Base-by-base conservation (phyloP, 2,329 filamentous ascomycete species). In the Pseudocercospora vitis region DNA sequence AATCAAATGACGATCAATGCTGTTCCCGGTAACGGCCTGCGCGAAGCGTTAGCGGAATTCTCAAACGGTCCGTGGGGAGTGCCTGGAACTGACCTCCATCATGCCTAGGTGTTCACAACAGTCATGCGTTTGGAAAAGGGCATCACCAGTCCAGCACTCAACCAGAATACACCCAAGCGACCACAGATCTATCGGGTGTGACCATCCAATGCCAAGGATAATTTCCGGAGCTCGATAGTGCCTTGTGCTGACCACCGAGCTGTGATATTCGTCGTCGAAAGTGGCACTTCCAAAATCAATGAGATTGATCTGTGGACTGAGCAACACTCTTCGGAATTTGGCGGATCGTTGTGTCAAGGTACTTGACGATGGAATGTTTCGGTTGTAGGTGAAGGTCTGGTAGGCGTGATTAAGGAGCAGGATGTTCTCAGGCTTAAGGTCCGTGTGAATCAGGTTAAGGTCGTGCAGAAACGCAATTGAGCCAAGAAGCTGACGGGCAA, bases 401-500 rank as follows among this genome's bases (percentile, higher is more conserved):
- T 86, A 86, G 40, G 74, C 74, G 68, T 81, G 84, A 68, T 81
- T 82, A 56, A 86, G 81, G 19, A 86, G 76, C 14, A 86, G 76
- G 57, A 86, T 86, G 62, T 86, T 86, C 70, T 86, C 83, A 2
- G 83, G 83, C 68, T 86, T 86, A 57, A 86, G 68, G 70, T 86
- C 83, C 37, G 94, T 99, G 70, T 99, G 94, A 57, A 99, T 96
- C 61, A 99, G 82, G 70, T 97, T 96, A 14, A 99, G 81, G 73
- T 99, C 94, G 70, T 99, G 94, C 18, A 99, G 79, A 72, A 97
- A 99, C 54, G 94, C 94, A 67, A 99, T 95, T 67, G 92, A 97
- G n/a, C 92, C 97, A 57, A 99, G 88, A 12, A 99, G 78, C 70
- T 99, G 94, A 46, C 92, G 85, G 44, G 94, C 94, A 78, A 99